Percentiles rank a stretch among this genome's conserved stretches.
These are phyloP conservation scores for Phytophthora ohioensis DNA, from an alignment of 352 stramenopile species.

Conservation along the genomic window DNA sequence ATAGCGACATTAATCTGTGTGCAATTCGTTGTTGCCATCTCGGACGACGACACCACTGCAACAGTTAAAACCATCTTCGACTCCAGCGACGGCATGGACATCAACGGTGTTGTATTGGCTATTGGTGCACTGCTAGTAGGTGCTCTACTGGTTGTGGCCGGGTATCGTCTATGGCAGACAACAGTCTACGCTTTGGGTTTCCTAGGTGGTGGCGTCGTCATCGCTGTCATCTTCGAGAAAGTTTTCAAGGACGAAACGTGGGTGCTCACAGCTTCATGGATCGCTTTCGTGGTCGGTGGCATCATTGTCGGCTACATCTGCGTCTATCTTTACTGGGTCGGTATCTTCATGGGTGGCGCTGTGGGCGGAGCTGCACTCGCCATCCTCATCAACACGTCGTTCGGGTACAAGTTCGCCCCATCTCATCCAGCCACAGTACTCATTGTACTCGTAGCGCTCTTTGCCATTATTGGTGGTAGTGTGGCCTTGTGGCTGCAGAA, in stretches of 20 bases:
- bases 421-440: constrained; percentile 62
- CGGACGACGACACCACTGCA: constrained; percentile 31
- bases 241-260: constrained; percentile 63
- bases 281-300: constrained; percentile 72
- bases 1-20: constrained; percentile 19
- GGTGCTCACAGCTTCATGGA: constrained; percentile 69
- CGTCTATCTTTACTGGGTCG: constrained; percentile 59
- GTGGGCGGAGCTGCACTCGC: constrained; percentile 65
- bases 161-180: constrained; percentile 70
- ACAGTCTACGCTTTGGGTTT: constrained; percentile 73
- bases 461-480: constrained; percentile 54
- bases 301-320: constrained; percentile 58
- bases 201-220: constrained; percentile 57
- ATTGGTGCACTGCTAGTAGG: constrained; percentile 54
- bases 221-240: constrained; percentile 60
- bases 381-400: constrained; percentile 64
- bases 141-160: constrained; percentile 48
- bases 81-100: constrained; percentile 39
- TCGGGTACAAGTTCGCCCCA: constrained; percentile 66
- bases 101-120: constrained; percentile 53
- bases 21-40: constrained; percentile 8
- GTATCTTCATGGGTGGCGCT: constrained; percentile 67
- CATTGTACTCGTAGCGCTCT: constrained; percentile 51
- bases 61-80: constrained; percentile 49
- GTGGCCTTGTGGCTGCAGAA: constrained; percentile 68